Evolutionary conservation across 1,139 yeast genomes (phyloP), one percentile per base, ranked within the genome.

Genomic region (Pichia sp.): DNA sequence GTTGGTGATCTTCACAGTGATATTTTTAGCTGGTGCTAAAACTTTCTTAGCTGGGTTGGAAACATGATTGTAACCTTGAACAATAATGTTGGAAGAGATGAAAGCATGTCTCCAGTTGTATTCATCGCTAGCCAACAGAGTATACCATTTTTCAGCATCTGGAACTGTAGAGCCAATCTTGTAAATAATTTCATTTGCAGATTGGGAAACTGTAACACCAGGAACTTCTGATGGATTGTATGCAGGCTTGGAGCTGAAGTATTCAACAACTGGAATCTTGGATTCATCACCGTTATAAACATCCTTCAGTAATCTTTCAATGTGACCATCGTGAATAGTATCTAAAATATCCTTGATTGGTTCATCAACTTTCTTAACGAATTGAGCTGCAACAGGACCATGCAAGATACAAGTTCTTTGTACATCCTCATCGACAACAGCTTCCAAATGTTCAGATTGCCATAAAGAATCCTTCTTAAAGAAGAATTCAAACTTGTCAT

Each of bases 311-410:
- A 89, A 80, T 65, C 74, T 81, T 57, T 76, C 74, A 68, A 93
- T 87, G 72, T 92, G 98, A 59, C 97, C 97, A 49, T 90, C 84
- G 67, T 95, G 97, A 60, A 93, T 85, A 61, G 80, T 76, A 69
- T 92, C 98, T 76, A 93, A 76, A 63, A 93, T 90, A 51, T 86
- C 88, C 72, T 88, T 85, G 69, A 93, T 88, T 66, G 99, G 98
- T 75, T 89, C 97, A 69, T 93, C 84, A 57, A 88, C 95, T 70
- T 80, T 79, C 66, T 80, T 87, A 64, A 98, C 86, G 77, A 77
- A 92, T 74, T 86, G 92, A 65, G 97, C 97, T 64, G 99, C 96
- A 66, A 95, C 99, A 51, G 99, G 99, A 64, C 99, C 98, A 67
- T 90, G 97, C 67, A 93, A 81, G 64, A 93, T 90, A 86, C 99